A percentile compares a stretch with the other conserved stretches of the same genome.
Conservation (phyloP, 176 grass and related monocot species). For the Poa pratensis region DNA sequence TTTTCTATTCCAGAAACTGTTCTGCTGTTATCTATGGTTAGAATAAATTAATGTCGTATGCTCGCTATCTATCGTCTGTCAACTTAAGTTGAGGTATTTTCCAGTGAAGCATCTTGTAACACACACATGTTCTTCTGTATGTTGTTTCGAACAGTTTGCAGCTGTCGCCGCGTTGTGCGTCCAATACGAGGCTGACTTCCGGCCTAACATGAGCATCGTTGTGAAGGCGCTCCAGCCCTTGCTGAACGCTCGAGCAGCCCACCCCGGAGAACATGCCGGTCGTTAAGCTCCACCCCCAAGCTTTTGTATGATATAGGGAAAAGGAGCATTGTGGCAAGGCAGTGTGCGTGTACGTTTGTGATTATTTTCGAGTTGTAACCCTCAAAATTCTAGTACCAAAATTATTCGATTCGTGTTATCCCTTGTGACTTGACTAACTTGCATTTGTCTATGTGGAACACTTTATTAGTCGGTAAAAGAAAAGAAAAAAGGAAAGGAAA, state of each 20-base stretch:
- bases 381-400: slow-evolving; percentile 40
- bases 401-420: slow-evolving; percentile 49
- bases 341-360: slow-evolving; percentile 49
- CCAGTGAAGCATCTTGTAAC: slow-evolving; percentile 1
- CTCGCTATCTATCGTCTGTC: neutral
- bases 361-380: slow-evolving; percentile 52
- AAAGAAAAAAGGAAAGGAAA: neutral
- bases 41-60: neutral
- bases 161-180: slow-evolving; percentile 78
- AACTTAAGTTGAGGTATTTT: neutral
- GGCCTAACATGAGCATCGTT: slow-evolving; percentile 86
- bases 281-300: slow-evolving; percentile 38
- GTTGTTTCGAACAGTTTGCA: slow-evolving; percentile 70
- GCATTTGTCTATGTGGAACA: slow-evolving; percentile 12
- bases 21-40: neutral
- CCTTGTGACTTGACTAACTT: slow-evolving; percentile 26
- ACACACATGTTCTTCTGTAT: neutral
- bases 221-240: slow-evolving; percentile 81
- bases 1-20: neutral
- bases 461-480: neutral
- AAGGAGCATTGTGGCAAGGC: slow-evolving; percentile 38
- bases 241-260: slow-evolving; percentile 63
- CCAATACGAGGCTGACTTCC: slow-evolving; percentile 83
- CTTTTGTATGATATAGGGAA: slow-evolving; percentile 57
- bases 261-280: slow-evolving; percentile 43